Conservation (phyloP, 2,329 filamentous ascomycete species). For the Laburnicola sp. region DNA sequence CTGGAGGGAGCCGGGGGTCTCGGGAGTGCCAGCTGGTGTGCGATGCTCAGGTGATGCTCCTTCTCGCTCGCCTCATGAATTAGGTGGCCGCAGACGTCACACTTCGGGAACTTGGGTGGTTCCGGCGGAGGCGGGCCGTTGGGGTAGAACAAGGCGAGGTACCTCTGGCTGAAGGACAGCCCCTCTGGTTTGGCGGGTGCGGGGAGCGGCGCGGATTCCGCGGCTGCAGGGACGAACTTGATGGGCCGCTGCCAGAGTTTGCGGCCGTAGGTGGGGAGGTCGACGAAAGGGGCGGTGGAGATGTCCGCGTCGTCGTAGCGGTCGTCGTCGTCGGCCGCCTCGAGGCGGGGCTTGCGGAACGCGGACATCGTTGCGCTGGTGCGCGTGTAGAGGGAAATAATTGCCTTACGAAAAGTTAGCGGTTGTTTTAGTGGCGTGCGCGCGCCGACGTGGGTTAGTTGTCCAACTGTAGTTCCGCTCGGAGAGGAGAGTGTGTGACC, state of each 20-base stretch:
- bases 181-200: slow-evolving; percentile 47
- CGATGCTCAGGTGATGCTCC: slow-evolving; percentile 62
- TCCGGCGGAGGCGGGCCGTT: slow-evolving; percentile 37
- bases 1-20: slow-evolving; percentile 74
- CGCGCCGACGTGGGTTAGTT: too few species aligned
- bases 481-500: too few species aligned
- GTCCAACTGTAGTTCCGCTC: too few species aligned
- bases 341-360: slow-evolving; percentile 3
- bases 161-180: slow-evolving; percentile 61
- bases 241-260: slow-evolving; percentile 65
- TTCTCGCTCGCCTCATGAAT: slow-evolving; percentile 31
- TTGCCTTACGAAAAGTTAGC: not conserved
- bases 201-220: slow-evolving; percentile 21
- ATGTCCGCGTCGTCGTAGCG: slow-evolving; percentile 53
- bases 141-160: slow-evolving; percentile 68
- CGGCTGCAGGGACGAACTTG: slow-evolving; percentile 59
- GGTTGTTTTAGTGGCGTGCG: too few species aligned
- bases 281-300: slow-evolving; percentile 61
- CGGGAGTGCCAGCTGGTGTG: slow-evolving; percentile 69
- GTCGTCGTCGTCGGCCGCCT: slow-evolving; percentile 20
- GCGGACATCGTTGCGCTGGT: slow-evolving; percentile 13
- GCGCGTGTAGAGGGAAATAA: not conserved
- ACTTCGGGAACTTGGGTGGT: slow-evolving; percentile 26
- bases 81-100: slow-evolving; percentile 44
- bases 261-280: slow-evolving; percentile 62